These are phyloP conservation scores for Juglanconis sp. DNA, from an alignment of 2,329 filamentous ascomycete species.

Conservation along the genomic window DNA sequence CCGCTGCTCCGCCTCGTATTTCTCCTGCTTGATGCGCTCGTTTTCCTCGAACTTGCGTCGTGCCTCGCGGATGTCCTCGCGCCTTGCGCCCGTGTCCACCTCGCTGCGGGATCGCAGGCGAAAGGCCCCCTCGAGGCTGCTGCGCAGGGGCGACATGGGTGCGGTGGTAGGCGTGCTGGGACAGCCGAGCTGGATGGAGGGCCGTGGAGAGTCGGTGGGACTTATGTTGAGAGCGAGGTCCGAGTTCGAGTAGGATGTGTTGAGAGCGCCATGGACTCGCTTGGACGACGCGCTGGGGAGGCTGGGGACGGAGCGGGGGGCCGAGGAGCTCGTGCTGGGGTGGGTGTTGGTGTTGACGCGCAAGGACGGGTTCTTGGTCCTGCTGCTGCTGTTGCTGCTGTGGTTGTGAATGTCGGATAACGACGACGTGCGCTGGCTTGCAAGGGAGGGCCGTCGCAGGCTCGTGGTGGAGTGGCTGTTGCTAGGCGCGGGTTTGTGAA, in stretches of 20 bases:
- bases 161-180: constrained; percentile 34
- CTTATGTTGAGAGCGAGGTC: constrained; percentile 42
- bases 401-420: constrained; percentile 11
- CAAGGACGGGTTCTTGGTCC: constrained; percentile 3
- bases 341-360: constrained; percentile 18
- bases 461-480: constrained; percentile 25
- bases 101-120: constrained; percentile 60
- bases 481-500: constrained; percentile 27
- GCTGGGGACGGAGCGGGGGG: constrained; percentile 24
- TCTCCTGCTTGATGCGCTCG: constrained; percentile 60
- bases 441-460: constrained; percentile 36
- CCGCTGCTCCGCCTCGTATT: constrained; percentile 57
- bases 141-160: constrained; percentile 52
- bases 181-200: constrained; percentile 21
- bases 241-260: constrained; percentile 29
- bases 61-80: constrained; percentile 57
- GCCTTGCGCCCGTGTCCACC: constrained; percentile 50
- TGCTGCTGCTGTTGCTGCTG: constrained; percentile 14
- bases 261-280: constrained; percentile 23
- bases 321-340: constrained; percentile 27
- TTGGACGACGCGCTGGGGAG: constrained; percentile 30
- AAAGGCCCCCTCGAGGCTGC: constrained; percentile 57
- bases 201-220: constrained; percentile 25
- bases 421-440: constrained; percentile 30
- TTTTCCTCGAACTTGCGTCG: constrained; percentile 62